A percentile compares a stretch with the other conserved stretches of the same genome.
Evolutionary conservation across 768 basidiomycete genomes (phyloP).

Genomic region (Tylopilus vinaceipallidus): DNA sequence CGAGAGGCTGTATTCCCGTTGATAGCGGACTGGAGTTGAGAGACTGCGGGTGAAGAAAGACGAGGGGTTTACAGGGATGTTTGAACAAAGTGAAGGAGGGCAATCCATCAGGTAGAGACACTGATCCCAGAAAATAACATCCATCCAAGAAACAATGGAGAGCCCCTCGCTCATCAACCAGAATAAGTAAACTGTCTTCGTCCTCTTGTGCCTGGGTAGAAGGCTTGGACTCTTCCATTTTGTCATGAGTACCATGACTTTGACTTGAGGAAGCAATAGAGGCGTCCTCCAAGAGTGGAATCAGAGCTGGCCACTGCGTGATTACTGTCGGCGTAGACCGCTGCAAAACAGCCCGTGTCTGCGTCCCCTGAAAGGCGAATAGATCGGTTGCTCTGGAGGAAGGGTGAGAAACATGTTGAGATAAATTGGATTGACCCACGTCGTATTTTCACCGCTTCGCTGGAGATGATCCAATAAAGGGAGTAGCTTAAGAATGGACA

Average conservation of each 20-base stretch:
- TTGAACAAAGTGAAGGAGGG: constrained; percentile 36
- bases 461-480: constrained; percentile 71
- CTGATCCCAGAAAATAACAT: constrained; percentile 63
- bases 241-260: constrained; percentile 28
- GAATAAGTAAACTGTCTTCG: constrained; percentile 61
- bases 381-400: constrained; percentile 65
- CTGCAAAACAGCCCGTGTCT: constrained; percentile 45
- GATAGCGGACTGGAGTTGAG: constrained; percentile 23
- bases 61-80: constrained; percentile 42
- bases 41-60: constrained; percentile 47
- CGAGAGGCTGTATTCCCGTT: constrained; percentile 38
- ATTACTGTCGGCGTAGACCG: constrained; percentile 57
- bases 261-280: constrained; percentile 53
- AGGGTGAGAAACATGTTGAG: constrained; percentile 15
- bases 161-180: constrained; percentile 55
- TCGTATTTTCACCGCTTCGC: constrained; percentile 63
- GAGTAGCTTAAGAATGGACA: constrained; percentile 63
- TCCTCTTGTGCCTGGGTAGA: constrained; percentile 40
- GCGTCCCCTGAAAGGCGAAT: constrained; percentile 76
- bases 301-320: constrained; percentile 65
- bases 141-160: constrained; percentile 75
- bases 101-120: constrained; percentile 38
- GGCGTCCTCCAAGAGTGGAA: constrained; percentile 51
- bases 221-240: constrained; percentile 30
- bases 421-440: constrained; percentile 44